Evolutionary conservation across 2,329 filamentous ascomycete species (phyloP), one percentile per base, ranked within the genome.

Genomic region (Cladosporium sp.): DNA sequence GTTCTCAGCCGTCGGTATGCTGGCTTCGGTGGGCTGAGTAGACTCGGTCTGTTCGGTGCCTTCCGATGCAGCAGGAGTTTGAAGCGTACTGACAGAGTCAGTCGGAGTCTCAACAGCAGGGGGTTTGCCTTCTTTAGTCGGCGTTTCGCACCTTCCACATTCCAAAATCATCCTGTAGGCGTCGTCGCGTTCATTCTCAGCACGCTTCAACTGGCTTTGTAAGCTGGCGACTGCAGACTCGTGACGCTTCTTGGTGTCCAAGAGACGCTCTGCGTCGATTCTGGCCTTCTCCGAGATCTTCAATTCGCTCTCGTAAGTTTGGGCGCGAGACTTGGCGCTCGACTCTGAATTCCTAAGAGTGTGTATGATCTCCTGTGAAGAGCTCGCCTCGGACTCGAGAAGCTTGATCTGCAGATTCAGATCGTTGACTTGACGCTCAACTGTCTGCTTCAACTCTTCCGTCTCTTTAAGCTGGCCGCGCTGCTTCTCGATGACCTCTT

Each of bases 401-500:
- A 58, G 62, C 17, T 67, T 67, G 50, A 69, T 60, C 39, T 66
- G 58, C 9, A 66, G 59, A 34, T 66, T 51, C 45, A 72, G 60
- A 37, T 75, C 75, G 22, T 76, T 70, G 2, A 80, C 66, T 25
- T 80, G 75, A 5, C 67, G 67, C 61, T 80, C 75, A 15, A 81
- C 68, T 7, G 58, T 39, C 6, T 73, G 69, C 43, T 81, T 76
- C 20, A 77, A 77, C 7, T 74, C 71, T 62, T 85, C 81, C 1
- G 80, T 78, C n/a, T 79, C 74, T 67, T 80, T 79, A 14, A 84
- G 68, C 65, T 86, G 80, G 17, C 74, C 73, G 37, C 79, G 78
- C 20, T 86, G 72, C 34, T 73, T 81, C n/a, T 77, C 77, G 37
- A 86, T 78, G 19, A 86, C 69, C n/a, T 76, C 74, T 58, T 84